phyloP scores from a whole-genome alignment of 208 protist genomes.

The Tritrichomonas foetus region DNA sequence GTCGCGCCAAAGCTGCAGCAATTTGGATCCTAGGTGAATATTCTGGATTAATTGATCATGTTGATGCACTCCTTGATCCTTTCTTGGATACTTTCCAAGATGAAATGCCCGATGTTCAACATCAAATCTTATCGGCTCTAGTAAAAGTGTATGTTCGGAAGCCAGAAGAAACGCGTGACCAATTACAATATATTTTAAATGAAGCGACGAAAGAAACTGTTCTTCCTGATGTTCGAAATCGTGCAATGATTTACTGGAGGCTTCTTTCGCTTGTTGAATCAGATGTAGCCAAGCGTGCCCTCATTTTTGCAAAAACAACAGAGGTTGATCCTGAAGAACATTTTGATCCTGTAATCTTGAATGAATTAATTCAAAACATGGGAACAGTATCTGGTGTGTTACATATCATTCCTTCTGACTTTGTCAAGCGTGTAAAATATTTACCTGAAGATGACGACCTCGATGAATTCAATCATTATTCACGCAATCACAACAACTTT shows the following conservation, averaged over 20 bases:
- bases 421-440: background rate
- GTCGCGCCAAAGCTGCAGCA: background rate
- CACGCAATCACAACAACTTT: too few relatives aligned
- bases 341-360: background rate
- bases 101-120: background rate
- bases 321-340: background rate
- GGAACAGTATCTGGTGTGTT: conserved; percentile 2
- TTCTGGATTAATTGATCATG: conserved; percentile 83
- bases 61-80: conserved; percentile 78
- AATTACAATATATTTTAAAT: background rate
- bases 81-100: conserved; percentile 30
- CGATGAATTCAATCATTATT: background rate
- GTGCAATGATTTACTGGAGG: background rate
- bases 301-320: background rate
- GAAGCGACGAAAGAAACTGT: background rate
- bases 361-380: background rate
- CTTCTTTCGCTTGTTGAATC: background rate
- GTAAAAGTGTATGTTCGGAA: background rate
- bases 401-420: conserved; percentile 30
- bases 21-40: conserved; percentile 68
- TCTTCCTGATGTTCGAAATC: background rate
- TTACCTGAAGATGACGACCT: background rate
- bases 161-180: background rate
- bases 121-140: background rate
- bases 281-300: background rate